These are phyloP conservation scores for Penicillium maclennaniae DNA, from an alignment of 495 filamentous ascomycete species.

Conservation along the genomic window DNA sequence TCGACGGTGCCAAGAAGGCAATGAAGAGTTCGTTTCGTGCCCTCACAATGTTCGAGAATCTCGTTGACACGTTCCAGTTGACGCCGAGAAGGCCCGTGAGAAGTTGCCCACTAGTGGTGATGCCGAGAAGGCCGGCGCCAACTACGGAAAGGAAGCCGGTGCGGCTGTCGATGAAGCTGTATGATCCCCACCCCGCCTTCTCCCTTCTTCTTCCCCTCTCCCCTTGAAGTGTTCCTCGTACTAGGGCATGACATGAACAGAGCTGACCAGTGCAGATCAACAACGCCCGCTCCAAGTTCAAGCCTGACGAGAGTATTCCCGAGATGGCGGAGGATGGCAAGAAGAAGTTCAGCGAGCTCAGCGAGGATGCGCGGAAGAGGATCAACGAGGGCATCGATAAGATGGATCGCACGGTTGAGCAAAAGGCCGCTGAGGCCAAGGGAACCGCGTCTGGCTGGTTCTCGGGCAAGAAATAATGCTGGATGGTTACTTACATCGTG, in stretches of 20 bases:
- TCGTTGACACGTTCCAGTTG: conserved; percentile 37
- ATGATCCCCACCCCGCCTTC: conserved; percentile 17
- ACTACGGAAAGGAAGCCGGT: conserved; percentile 48
- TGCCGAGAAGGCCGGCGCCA: conserved; percentile 50
- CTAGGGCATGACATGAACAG: not conserved
- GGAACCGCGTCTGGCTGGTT: conserved; percentile 77
- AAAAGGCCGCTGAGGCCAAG: conserved; percentile 74
- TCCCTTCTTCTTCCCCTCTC: too few species aligned
- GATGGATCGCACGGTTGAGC: conserved; percentile 69
- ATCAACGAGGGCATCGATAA: conserved; percentile 51
- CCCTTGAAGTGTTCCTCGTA: not conserved
- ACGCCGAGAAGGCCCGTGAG: conserved; percentile 61
- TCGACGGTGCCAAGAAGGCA: conserved; percentile 76
- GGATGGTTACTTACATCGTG: not conserved
- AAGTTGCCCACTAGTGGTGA: conserved; percentile 52
- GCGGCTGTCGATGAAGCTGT: conserved; percentile 55
- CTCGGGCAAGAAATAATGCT: conserved; percentile 55
- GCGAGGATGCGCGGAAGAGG: conserved; percentile 40
- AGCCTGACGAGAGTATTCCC: conserved; percentile 56
- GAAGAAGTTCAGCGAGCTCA: conserved; percentile 65
- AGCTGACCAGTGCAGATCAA: conserved; percentile 45
- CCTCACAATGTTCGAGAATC: not conserved
- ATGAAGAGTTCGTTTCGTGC: conserved; percentile 61
- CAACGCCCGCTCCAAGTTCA: conserved; percentile 56
- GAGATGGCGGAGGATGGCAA: conserved; percentile 56